A percentile compares a stretch with the other conserved stretches of the same genome.
phyloP scores from a whole-genome alignment of 768 basidiomycete species.

The Mycena haematopus region DNA sequence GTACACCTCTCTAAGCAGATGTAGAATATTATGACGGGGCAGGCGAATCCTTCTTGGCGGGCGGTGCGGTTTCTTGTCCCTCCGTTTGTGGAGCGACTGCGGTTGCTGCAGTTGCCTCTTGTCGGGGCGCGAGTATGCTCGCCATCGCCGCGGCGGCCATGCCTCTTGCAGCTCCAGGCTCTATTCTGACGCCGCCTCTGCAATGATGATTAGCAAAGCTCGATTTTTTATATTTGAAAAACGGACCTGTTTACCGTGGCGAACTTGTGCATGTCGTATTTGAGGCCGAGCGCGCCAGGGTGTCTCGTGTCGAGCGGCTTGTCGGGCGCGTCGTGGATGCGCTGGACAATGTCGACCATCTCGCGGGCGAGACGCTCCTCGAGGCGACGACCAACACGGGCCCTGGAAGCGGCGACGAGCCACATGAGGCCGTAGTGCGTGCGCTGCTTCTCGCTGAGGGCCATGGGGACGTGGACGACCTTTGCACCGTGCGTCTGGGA shows the following conservation, averaged over 20 bases:
- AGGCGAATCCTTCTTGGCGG: too few relatives aligned
- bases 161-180: background rate
- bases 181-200: slow-evolving; percentile 23
- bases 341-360: slow-evolving; percentile 72
- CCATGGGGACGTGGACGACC: slow-evolving; percentile 66
- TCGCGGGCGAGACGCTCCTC: slow-evolving; percentile 82
- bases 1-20: background rate
- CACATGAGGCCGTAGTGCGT: slow-evolving; percentile 71
- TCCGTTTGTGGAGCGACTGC: too few relatives aligned
- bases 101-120: background rate
- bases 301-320: slow-evolving; percentile 40
- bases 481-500: slow-evolving; percentile 71
- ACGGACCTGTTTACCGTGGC: slow-evolving; percentile 83
- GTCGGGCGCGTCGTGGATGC: background rate
- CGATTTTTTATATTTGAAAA: too few relatives aligned
- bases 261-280: slow-evolving; percentile 65
- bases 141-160: background rate
- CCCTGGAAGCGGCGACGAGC: slow-evolving; percentile 70
- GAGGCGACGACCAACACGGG: slow-evolving; percentile 58
- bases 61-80: background rate
- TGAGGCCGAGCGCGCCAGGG: slow-evolving; percentile 60
- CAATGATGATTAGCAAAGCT: slow-evolving; percentile 1
- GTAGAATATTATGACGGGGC: background rate
- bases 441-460: slow-evolving; percentile 83
- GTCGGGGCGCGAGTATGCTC: background rate